Percentiles rank a stretch among this genome's conserved stretches.
Conservation (phyloP, 805 yeast species). For the Starmerella riodocensis region DNA sequence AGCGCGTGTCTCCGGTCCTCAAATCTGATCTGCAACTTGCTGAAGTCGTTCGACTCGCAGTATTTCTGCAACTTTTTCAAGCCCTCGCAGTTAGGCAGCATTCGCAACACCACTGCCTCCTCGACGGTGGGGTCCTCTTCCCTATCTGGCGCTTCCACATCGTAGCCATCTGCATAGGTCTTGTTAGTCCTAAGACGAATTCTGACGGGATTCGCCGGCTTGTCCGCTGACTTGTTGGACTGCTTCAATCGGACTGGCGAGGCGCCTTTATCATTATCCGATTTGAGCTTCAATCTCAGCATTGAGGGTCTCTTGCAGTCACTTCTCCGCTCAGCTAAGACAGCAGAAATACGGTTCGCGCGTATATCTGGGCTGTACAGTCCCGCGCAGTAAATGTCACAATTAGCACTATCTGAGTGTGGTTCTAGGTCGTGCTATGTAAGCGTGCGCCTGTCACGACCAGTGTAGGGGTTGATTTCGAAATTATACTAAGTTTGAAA, state of each 20-base stretch:
- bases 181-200: slow-evolving; percentile 47
- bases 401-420: too few species aligned
- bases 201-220: slow-evolving; percentile 28
- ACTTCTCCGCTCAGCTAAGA: too few species aligned
- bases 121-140: slow-evolving; percentile 91
- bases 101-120: slow-evolving; percentile 68
- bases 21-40: slow-evolving; percentile 66
- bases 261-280: slow-evolving; percentile 6
- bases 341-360: too few species aligned
- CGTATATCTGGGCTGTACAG: too few species aligned
- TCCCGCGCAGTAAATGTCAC: too few species aligned
- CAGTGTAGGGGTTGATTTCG: too few species aligned
- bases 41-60: slow-evolving; percentile 51
- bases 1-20: slow-evolving; percentile 69
- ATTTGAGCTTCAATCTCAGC: slow-evolving; percentile 23
- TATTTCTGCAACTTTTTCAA: slow-evolving; percentile 63
- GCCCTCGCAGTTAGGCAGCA: slow-evolving; percentile 44
- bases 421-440: too few species aligned
- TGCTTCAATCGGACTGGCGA: background rate
- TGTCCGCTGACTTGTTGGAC: too few species aligned
- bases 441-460: too few species aligned
- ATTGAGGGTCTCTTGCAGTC: too few species aligned
- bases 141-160: slow-evolving; percentile 87
- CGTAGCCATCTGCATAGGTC: slow-evolving; percentile 89
- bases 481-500: too few species aligned